Evolutionary conservation across 2,329 filamentous ascomycete species (phyloP).

Genomic region (Aspergillus sp.): DNA sequence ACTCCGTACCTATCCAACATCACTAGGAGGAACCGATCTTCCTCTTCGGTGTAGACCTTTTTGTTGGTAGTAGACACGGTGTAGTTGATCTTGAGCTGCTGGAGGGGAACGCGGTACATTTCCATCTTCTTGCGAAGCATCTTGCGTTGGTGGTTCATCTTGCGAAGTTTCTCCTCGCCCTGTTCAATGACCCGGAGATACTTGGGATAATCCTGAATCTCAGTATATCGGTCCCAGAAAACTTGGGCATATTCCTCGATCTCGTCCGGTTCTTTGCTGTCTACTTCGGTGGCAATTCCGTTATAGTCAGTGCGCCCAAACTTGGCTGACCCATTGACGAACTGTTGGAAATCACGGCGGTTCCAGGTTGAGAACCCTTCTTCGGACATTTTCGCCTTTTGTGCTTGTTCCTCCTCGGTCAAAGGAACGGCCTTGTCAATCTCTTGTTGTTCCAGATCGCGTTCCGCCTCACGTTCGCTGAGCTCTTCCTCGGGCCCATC

Average conservation of each 20-base stretch:
- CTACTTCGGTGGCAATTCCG: slow-evolving; percentile 82
- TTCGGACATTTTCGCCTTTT: slow-evolving; percentile 77
- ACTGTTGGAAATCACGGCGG: slow-evolving; percentile 95
- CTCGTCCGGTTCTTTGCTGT: slow-evolving; percentile 82
- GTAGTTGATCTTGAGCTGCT: slow-evolving; percentile 98
- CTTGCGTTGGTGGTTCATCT: slow-evolving; percentile 88
- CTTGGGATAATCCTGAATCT: slow-evolving; percentile 86
- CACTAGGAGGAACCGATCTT: slow-evolving; percentile 92
- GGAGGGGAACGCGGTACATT: slow-evolving; percentile 93
- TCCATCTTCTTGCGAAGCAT: slow-evolving; percentile 93
- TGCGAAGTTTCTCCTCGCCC: slow-evolving; percentile 84
- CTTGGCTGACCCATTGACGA: slow-evolving; percentile 91
- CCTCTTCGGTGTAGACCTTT: slow-evolving; percentile 98
- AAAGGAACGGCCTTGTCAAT: slow-evolving; percentile 89
- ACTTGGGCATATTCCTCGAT: slow-evolving; percentile 89
- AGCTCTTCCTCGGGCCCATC: slow-evolving; percentile 87
- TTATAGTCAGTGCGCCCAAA: slow-evolving; percentile 85
- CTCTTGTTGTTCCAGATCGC: slow-evolving; percentile 81
- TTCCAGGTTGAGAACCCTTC: slow-evolving; percentile 96
- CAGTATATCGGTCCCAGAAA: slow-evolving; percentile 93
- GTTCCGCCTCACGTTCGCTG: slow-evolving; percentile 81
- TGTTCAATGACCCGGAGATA: slow-evolving; percentile 87
- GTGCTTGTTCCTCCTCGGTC: slow-evolving; percentile 83
- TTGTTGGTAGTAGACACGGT: slow-evolving; percentile 99
- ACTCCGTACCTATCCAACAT: slow-evolving; percentile 90